A percentile compares a stretch with the other conserved stretches of the same genome.
These are phyloP conservation scores for Ophiostoma pallidulum DNA, from an alignment of 2,329 filamentous ascomycete species.

Conservation along the genomic window DNA sequence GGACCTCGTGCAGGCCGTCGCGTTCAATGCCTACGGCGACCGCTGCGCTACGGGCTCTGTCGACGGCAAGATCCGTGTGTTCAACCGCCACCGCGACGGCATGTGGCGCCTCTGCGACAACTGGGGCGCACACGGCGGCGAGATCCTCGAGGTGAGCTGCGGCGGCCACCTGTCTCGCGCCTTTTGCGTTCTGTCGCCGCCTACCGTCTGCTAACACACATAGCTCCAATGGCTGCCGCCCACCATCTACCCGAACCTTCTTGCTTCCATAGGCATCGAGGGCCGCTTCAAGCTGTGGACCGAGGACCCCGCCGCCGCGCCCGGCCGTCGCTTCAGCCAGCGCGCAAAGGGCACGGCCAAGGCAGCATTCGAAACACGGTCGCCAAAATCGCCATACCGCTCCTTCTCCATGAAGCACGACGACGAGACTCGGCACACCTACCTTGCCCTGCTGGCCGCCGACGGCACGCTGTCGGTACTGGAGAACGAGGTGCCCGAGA, in stretches of 20 bases:
- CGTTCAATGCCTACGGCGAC: constrained; percentile 88
- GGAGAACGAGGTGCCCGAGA: constrained; percentile 79
- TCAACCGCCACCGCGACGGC: constrained; percentile 70
- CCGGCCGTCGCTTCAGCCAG: constrained; percentile 71
- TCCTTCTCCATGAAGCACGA: constrained; percentile 80
- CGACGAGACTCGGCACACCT: constrained; percentile 70
- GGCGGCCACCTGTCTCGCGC: constrained; percentile 36
- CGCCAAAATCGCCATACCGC: constrained; percentile 57
- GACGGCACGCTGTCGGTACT: constrained; percentile 73
- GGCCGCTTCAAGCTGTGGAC: constrained; percentile 88
- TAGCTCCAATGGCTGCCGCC: constrained; percentile 93
- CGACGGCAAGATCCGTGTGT: constrained; percentile 87
- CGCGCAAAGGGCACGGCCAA: constrained; percentile 37
- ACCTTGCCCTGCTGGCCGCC: constrained; percentile 67
- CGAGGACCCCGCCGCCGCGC: constrained; percentile 73
- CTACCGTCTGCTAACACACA: no score
- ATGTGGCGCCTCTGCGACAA: constrained; percentile 75
- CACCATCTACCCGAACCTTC: constrained; percentile 73
- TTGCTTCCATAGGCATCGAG: constrained; percentile 83
- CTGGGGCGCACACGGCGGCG: constrained; percentile 83
- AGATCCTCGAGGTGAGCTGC: constrained; percentile 85
- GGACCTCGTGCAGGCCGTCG: constrained; percentile 73
- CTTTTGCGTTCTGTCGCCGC: constrained; percentile 12
- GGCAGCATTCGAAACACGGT: constrained; percentile 47
- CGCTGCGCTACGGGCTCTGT: constrained; percentile 85